Evolutionary conservation across 257 asterid genomes (phyloP), one percentile per base, ranked within the genome.

Genomic region (Cruciata laevipes): DNA sequence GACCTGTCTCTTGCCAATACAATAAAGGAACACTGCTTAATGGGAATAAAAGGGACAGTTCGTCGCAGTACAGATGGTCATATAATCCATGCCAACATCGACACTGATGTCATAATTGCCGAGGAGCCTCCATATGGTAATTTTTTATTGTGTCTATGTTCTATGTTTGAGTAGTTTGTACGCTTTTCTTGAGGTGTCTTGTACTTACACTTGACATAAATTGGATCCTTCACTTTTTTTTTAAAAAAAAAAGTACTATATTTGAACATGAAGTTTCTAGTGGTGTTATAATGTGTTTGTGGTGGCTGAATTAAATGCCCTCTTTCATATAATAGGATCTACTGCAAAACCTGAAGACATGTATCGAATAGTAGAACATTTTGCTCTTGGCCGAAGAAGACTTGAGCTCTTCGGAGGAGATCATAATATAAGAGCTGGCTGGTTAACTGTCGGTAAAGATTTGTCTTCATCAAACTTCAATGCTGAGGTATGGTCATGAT

Each of bases 1-100:
- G 56, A 72, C 62, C 49, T 37, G 6, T 56, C 20, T 71, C 49
- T 66, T 74, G 51, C 76, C 56, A 38, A 76, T 75, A 53, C 70
- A 68, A 42, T 76, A 74, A 75, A 92, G 99, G 99, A 94, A 82
- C 99, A 94, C 70, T 94, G 96, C 84, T 78, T 94, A 80, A 88
- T 94, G 98, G 99, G 98, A 47, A 90, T 94, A 76, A 94, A 89
- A 77, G 97, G 99, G 76, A 94, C 97, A 40, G 97, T 94, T 25
- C 96, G 99, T 65, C 97, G 98, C 81, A 90, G 97, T 85, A 85
- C 96, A 44, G 99, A 94, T 77, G 97, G 96, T 56, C 99, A 94
- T 86, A 90, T 94, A 73, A 94, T 94, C 73, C 99, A 94, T 83
- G 96, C 99, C 80, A 94, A 94, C 89, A 94, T 94, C 73, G 99